Percentiles rank a stretch among this genome's conserved stretches.
Conservation (phyloP, 1,284 basidiomycete species). For the Salmacisia buchloeana region DNA sequence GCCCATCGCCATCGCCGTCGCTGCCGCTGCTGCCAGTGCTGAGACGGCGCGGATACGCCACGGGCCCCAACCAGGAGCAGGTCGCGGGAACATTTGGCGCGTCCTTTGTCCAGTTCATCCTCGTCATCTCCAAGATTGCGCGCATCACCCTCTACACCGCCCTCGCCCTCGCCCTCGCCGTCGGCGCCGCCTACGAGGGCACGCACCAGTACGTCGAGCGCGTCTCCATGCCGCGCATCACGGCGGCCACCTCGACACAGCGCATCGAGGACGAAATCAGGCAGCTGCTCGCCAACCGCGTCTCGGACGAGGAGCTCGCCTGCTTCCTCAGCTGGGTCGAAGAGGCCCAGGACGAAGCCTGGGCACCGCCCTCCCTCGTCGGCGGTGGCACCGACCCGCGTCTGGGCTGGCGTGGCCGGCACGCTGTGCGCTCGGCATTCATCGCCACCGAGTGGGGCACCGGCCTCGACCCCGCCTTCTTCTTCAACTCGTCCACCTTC, state of each 20-base stretch:
- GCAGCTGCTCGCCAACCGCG: not conserved
- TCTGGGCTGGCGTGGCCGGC: conserved; percentile 39
- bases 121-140: conserved; percentile 39
- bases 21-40: too few relatives aligned
- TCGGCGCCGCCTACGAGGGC: conserved; percentile 33
- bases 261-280: conserved; percentile 9
- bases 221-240: conserved; percentile 25
- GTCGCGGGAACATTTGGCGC: conserved; percentile 30
- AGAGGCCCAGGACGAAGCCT: conserved; percentile 7
- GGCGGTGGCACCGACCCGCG: conserved; percentile 32
- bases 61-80: conserved; percentile 27
- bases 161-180: conserved; percentile 26
- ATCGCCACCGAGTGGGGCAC: conserved; percentile 44
- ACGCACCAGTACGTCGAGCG: conserved; percentile 47
- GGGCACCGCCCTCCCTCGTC: not conserved
- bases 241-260: conserved; percentile 11
- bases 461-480: conserved; percentile 34
- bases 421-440: conserved; percentile 43
- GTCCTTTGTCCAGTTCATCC: conserved; percentile 40
- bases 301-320: conserved; percentile 5
- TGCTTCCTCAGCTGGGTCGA: conserved; percentile 7
- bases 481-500: conserved; percentile 17
- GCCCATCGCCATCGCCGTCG: too few relatives aligned
- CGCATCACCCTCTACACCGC: conserved; percentile 39
- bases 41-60: conserved; percentile 23